These are phyloP conservation scores for Diaporthe citrichinensis DNA, from an alignment of 2,329 filamentous ascomycete genomes.

Conservation along the genomic window DNA sequence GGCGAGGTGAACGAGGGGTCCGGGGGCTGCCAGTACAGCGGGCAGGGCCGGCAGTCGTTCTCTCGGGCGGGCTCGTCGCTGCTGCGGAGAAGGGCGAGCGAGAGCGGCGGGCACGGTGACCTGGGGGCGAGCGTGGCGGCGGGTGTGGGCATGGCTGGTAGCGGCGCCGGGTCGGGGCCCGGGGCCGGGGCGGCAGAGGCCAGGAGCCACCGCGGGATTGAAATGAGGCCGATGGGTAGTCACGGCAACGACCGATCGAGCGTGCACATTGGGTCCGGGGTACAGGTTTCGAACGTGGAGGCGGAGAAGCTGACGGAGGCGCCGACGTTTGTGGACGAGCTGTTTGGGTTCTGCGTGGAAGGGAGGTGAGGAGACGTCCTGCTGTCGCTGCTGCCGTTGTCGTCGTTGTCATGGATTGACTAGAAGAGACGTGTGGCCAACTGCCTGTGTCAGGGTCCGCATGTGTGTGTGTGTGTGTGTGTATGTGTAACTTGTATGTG, in stretches of 20 bases:
- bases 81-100: slow-evolving; percentile 36
- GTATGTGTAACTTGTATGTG: not conserved
- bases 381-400: not conserved
- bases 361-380: slow-evolving; percentile 18
- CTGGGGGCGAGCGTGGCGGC: not conserved
- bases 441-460: not conserved
- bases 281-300: slow-evolving; percentile 51
- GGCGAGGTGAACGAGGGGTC: slow-evolving; percentile 42
- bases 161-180: not conserved
- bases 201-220: slow-evolving; percentile 41
- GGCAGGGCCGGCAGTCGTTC: slow-evolving; percentile 36
- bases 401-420: not conserved
- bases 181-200: not conserved
- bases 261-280: slow-evolving; percentile 45
- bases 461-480: not conserved
- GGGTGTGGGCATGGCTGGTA: not conserved
- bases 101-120: slow-evolving; percentile 12
- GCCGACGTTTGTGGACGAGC: slow-evolving; percentile 61
- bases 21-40: slow-evolving; percentile 45
- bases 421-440: not conserved
- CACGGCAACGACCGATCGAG: slow-evolving; percentile 35
- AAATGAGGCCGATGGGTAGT: slow-evolving; percentile 48
- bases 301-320: slow-evolving; percentile 53
- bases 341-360: slow-evolving; percentile 52
- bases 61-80: slow-evolving; percentile 32